phyloP scores from a whole-genome alignment of 768 basidiomycete species.

The Kwoniella europaea region DNA sequence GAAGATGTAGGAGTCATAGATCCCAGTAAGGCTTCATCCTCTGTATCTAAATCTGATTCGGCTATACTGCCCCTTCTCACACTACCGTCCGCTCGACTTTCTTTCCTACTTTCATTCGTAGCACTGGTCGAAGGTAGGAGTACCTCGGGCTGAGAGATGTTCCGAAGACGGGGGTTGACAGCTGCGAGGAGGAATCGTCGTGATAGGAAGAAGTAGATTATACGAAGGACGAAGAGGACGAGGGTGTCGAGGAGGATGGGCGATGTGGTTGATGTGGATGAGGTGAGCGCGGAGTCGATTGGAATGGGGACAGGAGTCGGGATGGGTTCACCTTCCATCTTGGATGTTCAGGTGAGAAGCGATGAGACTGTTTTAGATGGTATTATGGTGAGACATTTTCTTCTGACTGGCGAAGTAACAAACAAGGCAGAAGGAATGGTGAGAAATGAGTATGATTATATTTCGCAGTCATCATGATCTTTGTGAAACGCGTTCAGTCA shows the following conservation, averaged over 20 bases:
- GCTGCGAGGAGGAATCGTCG: constrained; percentile 49
- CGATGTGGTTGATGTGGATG: constrained; percentile 4
- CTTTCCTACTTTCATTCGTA: not conserved
- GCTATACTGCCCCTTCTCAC: not conserved
- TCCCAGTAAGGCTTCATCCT: constrained; percentile 18
- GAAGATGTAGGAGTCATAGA: constrained; percentile 17
- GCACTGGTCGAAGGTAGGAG: constrained; percentile 13
- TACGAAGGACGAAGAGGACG: constrained; percentile 41
- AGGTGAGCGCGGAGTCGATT: not conserved
- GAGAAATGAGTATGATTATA: not conserved
- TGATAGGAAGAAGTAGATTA: constrained; percentile 47
- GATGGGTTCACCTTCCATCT: constrained; percentile 7
- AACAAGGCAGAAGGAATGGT: not conserved
- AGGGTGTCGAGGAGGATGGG: constrained; percentile 51
- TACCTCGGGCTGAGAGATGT: constrained; percentile 43
- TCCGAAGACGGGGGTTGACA: constrained; percentile 48
- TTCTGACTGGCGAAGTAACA: not conserved
- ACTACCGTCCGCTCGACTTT: not conserved
- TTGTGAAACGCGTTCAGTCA: no score
- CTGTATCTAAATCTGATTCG: constrained; percentile 21
- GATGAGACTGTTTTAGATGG: not conserved
- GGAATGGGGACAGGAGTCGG: not conserved
- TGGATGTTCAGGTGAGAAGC: not conserved
- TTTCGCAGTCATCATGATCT: no score
- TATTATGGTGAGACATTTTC: not conserved